These are phyloP conservation scores for Carex kokanica DNA, from an alignment of 176 grass and related monocot genomes.

Conservation along the genomic window DNA sequence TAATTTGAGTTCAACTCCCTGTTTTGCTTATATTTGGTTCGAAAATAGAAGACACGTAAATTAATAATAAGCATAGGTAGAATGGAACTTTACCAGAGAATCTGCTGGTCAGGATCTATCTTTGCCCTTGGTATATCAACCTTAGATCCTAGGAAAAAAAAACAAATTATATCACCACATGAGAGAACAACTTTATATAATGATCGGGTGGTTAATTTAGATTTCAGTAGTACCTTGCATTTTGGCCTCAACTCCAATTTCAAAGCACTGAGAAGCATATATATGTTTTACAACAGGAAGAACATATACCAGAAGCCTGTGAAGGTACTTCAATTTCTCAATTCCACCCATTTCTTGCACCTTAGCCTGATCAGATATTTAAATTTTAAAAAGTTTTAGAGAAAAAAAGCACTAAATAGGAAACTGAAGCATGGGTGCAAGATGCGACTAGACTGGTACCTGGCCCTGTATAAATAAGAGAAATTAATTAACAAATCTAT, in stretches of 20 bases:
- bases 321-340: conserved; percentile 94
- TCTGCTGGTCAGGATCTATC: conserved; percentile 85
- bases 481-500: conserved; percentile 18
- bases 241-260: conserved; percentile 91
- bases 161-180: conserved; percentile 15
- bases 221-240: conserved; percentile 52
- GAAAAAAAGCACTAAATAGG: conserved; percentile 14
- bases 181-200: conserved; percentile 11
- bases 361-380: conserved; percentile 55
- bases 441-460: background rate
- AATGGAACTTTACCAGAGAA: conserved; percentile 71
- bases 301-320: conserved; percentile 74
- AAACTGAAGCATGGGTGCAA: background rate
- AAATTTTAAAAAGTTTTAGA: background rate
- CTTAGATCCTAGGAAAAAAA: conserved; percentile 57
- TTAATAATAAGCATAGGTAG: conserved; percentile 17
- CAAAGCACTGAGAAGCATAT: conserved; percentile 74
- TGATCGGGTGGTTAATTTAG: background rate
- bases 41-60: conserved; percentile 7
- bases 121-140: conserved; percentile 77
- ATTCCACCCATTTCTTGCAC: conserved; percentile 72
- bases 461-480: background rate
- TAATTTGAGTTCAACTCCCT: background rate
- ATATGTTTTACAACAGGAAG: conserved; percentile 85
- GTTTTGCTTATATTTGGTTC: background rate